Percentiles rank a stretch among this genome's conserved stretches.
phyloP scores from a whole-genome alignment of 768 basidiomycete genomes.

The Macrolepiota dolichaula region DNA sequence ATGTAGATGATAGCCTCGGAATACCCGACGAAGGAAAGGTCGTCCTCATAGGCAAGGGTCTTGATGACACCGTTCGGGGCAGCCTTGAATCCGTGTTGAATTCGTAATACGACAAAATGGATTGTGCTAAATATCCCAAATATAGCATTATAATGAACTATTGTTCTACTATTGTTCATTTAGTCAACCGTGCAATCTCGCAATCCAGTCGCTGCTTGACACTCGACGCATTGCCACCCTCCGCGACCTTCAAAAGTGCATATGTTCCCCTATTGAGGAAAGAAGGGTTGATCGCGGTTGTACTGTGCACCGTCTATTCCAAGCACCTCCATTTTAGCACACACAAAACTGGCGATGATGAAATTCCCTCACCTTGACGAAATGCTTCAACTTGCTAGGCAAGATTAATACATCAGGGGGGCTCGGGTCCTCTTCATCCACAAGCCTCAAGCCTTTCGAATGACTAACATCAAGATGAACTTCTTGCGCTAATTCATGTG shows the following conservation, averaged over 20 bases:
- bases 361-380: conserved; percentile 63
- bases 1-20: conserved; percentile 33
- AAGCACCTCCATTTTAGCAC: not conserved
- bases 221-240: conserved; percentile 16
- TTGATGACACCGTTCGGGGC: conserved; percentile 51
- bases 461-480: conserved; percentile 92
- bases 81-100: conserved; percentile 44
- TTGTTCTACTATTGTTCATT: not conserved
- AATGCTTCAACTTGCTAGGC: conserved; percentile 87
- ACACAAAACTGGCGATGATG: not conserved
- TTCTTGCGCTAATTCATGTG: conserved; percentile 68
- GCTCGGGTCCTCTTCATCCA: conserved; percentile 36
- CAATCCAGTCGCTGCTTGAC: conserved; percentile 30
- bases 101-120: conserved; percentile 5
- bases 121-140: not conserved
- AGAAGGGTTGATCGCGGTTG: conserved; percentile 84
- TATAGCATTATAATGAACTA: not conserved
- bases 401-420: conserved; percentile 84
- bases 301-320: conserved; percentile 69
- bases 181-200: not conserved
- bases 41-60: conserved; percentile 83
- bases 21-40: conserved; percentile 71
- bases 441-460: conserved; percentile 40
- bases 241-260: conserved; percentile 39
- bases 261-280: conserved; percentile 63